Percentiles rank a stretch among this genome's conserved stretches.
Conservation (phyloP, 176 grass and related monocot species). For the Ampelocalamus luodianensis region DNA sequence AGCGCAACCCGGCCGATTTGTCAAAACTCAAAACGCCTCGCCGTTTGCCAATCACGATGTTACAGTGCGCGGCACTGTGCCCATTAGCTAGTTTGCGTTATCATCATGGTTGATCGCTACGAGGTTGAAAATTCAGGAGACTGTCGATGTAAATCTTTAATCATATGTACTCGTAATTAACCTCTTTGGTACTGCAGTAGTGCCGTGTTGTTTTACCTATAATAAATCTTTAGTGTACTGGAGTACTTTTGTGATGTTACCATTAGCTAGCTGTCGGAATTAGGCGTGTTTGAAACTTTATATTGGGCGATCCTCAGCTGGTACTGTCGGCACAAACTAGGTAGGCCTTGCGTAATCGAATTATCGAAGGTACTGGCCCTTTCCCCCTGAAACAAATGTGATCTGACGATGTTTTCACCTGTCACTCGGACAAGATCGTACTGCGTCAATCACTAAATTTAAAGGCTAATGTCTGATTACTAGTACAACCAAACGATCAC, state of each 20-base stretch:
- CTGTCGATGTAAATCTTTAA: neutral
- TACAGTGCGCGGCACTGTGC: neutral
- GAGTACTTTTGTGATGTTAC: neutral
- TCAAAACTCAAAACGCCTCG: conserved; percentile 10
- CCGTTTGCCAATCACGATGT: neutral
- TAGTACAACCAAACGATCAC: conserved; percentile 3
- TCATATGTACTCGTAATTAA: neutral
- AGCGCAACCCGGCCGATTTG: neutral
- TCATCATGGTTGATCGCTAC: neutral
- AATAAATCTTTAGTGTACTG: neutral
- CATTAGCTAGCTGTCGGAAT: neutral
- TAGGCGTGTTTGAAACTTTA: conserved; percentile 15
- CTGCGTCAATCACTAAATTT: neutral
- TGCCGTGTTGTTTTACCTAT: neutral
- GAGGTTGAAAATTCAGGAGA: conserved; percentile 35
- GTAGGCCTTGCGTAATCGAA: conserved; percentile 40
- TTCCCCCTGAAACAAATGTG: conserved; percentile 32
- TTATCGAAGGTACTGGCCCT: conserved; percentile 10
- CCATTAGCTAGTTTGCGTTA: neutral
- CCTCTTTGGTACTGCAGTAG: neutral
- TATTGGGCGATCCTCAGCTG: conserved; percentile 12
- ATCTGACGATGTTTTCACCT: conserved; percentile 38
- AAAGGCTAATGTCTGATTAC: neutral
- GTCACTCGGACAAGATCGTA: conserved; percentile 34
- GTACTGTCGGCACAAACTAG: conserved; percentile 39